phyloP scores from a whole-genome alignment of 306 rosid species.

The Trifolium dubium region DNA sequence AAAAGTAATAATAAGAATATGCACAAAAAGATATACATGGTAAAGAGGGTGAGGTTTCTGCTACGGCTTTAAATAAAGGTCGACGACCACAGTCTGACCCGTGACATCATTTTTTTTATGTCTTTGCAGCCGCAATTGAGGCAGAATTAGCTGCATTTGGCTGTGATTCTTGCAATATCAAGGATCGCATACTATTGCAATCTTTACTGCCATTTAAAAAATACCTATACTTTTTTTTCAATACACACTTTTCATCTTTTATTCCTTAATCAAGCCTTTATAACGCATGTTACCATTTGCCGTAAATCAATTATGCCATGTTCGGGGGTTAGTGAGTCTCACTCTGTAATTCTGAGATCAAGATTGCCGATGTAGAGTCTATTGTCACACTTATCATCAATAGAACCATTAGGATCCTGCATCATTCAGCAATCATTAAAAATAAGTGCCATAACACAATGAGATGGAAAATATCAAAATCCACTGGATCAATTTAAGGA shows the following conservation, averaged over 20 bases:
- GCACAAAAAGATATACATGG: slow-evolving; percentile 8
- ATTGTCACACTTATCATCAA: slow-evolving; percentile 73
- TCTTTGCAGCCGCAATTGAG: not conserved
- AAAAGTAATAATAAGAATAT: slow-evolving; percentile 31
- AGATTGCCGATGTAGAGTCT: slow-evolving; percentile 88
- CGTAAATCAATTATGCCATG: not conserved
- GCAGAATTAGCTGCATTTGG: not conserved
- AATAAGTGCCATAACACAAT: slow-evolving; percentile 28
- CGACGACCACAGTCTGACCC: not conserved
- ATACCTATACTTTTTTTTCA: slow-evolving; percentile 4
- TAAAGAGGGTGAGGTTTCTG: not conserved
- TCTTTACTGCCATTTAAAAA: not conserved
- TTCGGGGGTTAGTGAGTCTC: slow-evolving; percentile 40
- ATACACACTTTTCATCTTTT: not conserved
- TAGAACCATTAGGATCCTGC: slow-evolving; percentile 68
- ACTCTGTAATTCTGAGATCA: slow-evolving; percentile 94
- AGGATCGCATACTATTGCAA: not conserved
- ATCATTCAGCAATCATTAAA: slow-evolving; percentile 41
- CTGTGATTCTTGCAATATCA: not conserved
- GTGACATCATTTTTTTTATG: not conserved
- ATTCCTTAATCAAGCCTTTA: not conserved
- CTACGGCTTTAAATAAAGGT: not conserved
- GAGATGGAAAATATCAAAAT: slow-evolving; percentile 18
- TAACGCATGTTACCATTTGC: not conserved
- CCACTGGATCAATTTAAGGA: not conserved